Base-by-base conservation (phyloP, 768 basidiomycete species). In the Suillus bovinus region DNA sequence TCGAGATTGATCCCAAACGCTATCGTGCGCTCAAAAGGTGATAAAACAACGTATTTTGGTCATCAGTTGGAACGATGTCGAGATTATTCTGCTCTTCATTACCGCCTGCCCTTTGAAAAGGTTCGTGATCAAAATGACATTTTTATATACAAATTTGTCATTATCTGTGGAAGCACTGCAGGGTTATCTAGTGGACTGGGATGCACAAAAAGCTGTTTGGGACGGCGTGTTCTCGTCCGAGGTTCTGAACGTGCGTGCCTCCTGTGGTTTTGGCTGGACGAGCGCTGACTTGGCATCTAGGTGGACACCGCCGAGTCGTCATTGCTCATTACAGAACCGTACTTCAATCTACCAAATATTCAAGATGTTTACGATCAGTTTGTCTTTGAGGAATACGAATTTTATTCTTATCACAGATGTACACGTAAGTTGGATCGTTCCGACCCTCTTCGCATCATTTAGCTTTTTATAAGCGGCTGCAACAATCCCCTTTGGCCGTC, bases 151-250 rank as follows among this genome's bases (percentile, higher is more conserved):
- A 39, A 39, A 39, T 56, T 39, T 39, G 55, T 36, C 39, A 34
- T 60, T 61, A 63, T 61, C 68, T 64, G 58, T 71, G 64, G 67
- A 65, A 74, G 68, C 59, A 38, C 60, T 66, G 49, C 73, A 97
- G 96, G 96, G 96, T 31, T 93, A 90, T 74, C 79, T 96, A 17
- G 89, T 93, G 33, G 94, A 96, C 70, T 99, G 96, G 96, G 95
- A 97, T 66, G 90, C 90, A 3, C 87, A 99, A 75, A 96, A 96
- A 74, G 89, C 90, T 20, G 82, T 99, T 6, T 98, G 95, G 95
- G 96, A 98, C 66, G 87, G 90, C 13, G 69, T 96, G 27, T 94
- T 97, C 75, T 90, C 90, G 24, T 81, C 83, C 47, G 82, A 89
- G 61, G 84, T 82, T 53, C 79, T 93, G 61, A 84, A 84, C 64